Conservation (phyloP, 1,284 basidiomycete species). For the Mycosarcoma mackinlayi region DNA sequence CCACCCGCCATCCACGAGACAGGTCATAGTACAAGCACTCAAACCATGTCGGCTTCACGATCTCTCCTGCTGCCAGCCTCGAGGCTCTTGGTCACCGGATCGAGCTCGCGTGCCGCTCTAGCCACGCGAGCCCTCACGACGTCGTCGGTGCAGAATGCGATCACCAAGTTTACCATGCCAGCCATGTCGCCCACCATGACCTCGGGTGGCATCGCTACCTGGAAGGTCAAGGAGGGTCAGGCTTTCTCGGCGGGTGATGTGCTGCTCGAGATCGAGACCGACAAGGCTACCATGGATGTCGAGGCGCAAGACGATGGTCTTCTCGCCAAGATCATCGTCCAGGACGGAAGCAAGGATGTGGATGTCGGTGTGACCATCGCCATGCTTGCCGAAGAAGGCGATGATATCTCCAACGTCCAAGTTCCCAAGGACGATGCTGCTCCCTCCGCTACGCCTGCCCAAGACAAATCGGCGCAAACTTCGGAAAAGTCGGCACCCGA, state of each 20-base stretch:
- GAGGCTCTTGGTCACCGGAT: conserved; percentile 20
- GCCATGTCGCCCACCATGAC: conserved; percentile 68
- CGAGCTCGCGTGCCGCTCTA: conserved; percentile 18
- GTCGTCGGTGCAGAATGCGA: conserved; percentile 40
- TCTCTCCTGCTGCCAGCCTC: conserved; percentile 23
- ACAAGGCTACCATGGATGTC: conserved; percentile 69
- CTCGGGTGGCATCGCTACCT: conserved; percentile 61
- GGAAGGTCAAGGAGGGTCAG: conserved; percentile 69
- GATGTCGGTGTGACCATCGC: conserved; percentile 69
- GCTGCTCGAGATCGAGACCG: conserved; percentile 82
- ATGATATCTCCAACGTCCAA: conserved; percentile 68
- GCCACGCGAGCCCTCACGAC: conserved; percentile 28
- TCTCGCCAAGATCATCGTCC: conserved; percentile 69
- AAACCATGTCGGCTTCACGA: conserved; percentile 36
- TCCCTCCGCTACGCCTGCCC: conserved; percentile 13
- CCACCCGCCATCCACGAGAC: background rate
- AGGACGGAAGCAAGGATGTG: conserved; percentile 66
- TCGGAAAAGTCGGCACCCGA: conserved; percentile 34
- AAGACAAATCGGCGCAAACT: conserved; percentile 16
- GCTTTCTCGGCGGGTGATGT: conserved; percentile 81
- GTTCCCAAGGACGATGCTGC: conserved; percentile 48
- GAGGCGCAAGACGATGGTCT: conserved; percentile 70
- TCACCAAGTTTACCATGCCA: conserved; percentile 63
- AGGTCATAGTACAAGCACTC: no score
- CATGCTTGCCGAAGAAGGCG: conserved; percentile 70